Conservation (phyloP, 163 green algal species). For the Scenedesmus sp. region DNA sequence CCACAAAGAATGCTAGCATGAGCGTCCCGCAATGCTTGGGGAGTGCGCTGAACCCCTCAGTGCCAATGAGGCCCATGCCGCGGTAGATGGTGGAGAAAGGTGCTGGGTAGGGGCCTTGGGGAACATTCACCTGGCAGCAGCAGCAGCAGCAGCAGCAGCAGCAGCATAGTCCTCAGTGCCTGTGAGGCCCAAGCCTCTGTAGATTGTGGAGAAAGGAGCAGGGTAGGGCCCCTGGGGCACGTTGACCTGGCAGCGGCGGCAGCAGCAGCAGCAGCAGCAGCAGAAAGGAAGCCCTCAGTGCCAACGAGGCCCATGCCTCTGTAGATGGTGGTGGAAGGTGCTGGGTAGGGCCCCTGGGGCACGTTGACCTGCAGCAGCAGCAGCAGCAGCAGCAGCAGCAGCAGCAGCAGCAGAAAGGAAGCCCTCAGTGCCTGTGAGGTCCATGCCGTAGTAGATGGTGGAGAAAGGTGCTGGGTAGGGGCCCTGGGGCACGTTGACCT, state of each 20-base stretch:
- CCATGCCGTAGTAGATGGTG: slow-evolving; percentile 15
- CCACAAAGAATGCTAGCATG: slow-evolving; percentile 33
- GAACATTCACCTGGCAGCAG: slow-evolving; percentile 17
- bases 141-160: not conserved
- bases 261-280: not conserved
- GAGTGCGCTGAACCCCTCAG: slow-evolving; percentile 37
- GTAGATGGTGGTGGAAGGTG: not conserved
- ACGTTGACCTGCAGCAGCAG: not conserved
- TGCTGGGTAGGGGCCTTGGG: slow-evolving; percentile 20
- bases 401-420: not conserved
- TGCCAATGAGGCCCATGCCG: slow-evolving; percentile 39
- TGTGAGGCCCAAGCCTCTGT: slow-evolving; percentile 36
- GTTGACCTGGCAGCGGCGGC: not conserved
- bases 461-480: not conserved
- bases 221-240: slow-evolving; percentile 16
- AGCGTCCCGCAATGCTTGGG: slow-evolving; percentile 37
- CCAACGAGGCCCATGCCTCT: not conserved
- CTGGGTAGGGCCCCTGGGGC: not conserved
- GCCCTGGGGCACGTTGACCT: not conserved
- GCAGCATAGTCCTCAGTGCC: not conserved
- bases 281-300: not conserved
- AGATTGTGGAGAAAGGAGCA: slow-evolving; percentile 35
- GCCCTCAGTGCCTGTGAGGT: not conserved
- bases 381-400: not conserved
- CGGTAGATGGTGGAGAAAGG: slow-evolving; percentile 45